Conservation (phyloP, 2,329 filamentous ascomycete genomes). For the Geosmithia flava region DNA sequence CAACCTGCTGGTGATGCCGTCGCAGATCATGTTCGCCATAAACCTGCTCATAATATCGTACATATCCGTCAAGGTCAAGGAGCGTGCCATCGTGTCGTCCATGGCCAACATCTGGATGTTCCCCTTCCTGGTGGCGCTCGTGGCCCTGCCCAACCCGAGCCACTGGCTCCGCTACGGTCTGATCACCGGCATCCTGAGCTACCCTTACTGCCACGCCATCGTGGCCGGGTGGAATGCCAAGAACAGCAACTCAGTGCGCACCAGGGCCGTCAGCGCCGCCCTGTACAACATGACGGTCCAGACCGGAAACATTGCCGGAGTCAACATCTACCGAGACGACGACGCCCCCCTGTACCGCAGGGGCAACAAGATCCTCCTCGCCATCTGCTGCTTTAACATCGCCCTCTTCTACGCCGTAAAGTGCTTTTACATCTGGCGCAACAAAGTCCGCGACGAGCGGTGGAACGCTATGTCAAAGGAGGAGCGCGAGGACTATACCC, state of each 20-base stretch:
- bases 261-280: conserved; percentile 46
- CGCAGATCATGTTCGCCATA: conserved; percentile 29
- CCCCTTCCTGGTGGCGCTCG: conserved; percentile 31
- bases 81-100: conserved; percentile 30
- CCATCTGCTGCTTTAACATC: conserved; percentile 33
- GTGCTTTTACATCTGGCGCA: conserved; percentile 33
- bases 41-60: conserved; percentile 32
- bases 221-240: conserved; percentile 46
- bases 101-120: conserved; percentile 36
- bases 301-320: conserved; percentile 25
- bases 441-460: conserved; percentile 25
- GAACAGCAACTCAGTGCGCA: conserved; percentile 50
- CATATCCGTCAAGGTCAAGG: conserved; percentile 28
- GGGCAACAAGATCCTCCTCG: conserved; percentile 36
- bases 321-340: conserved; percentile 29
- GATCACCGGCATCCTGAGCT: conserved; percentile 18
- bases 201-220: conserved; percentile 27
- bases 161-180: conserved; percentile 19
- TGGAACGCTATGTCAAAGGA: conserved; percentile 31
- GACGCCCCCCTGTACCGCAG: conserved; percentile 39
- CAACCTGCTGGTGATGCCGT: conserved; percentile 31
- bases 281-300: conserved; percentile 47
- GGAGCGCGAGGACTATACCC: conserved; percentile 33
- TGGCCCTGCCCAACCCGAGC: conserved; percentile 18
- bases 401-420: conserved; percentile 30